phyloP scores from a whole-genome alignment of 2,329 filamentous ascomycete genomes.

The Neonectria faginata region DNA sequence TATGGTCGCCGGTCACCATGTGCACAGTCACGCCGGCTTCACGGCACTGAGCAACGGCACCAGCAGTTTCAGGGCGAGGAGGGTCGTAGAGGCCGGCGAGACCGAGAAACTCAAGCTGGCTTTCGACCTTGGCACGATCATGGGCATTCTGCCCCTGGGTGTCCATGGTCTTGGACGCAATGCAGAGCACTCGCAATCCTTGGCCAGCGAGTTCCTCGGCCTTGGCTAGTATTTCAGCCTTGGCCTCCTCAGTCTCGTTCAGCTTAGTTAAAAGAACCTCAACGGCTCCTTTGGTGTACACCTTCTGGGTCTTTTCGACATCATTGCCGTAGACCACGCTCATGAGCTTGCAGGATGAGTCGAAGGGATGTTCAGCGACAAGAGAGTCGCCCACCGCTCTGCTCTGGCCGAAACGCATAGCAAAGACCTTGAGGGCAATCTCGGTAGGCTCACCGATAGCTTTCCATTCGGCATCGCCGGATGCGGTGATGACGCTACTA shows the following conservation, averaged over 20 bases:
- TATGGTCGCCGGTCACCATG: slow-evolving; percentile 78
- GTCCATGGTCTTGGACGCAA: slow-evolving; percentile 65
- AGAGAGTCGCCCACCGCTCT: slow-evolving; percentile 60
- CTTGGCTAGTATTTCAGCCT: slow-evolving; percentile 59
- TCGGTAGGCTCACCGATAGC: slow-evolving; percentile 77
- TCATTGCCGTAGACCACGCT: slow-evolving; percentile 70
- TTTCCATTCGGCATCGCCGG: slow-evolving; percentile 62
- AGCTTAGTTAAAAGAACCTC: slow-evolving; percentile 68
- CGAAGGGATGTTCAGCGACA: slow-evolving; percentile 77
- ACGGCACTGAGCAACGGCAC: slow-evolving; percentile 69
- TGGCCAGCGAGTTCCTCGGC: slow-evolving; percentile 69
- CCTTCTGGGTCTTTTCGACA: slow-evolving; percentile 51
- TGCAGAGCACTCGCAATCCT: slow-evolving; percentile 76
- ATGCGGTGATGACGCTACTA: slow-evolving; percentile 60
- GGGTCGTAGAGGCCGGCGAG: slow-evolving; percentile 80
- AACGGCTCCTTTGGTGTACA: slow-evolving; percentile 70
- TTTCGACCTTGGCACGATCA: slow-evolving; percentile 67
- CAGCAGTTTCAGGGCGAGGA: slow-evolving; percentile 74
- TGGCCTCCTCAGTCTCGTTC: slow-evolving; percentile 59
- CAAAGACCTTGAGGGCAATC: slow-evolving; percentile 79
- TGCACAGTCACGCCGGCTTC: slow-evolving; percentile 73
- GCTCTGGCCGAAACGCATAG: slow-evolving; percentile 72
- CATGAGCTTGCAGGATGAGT: slow-evolving; percentile 81
- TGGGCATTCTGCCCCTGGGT: slow-evolving; percentile 52
- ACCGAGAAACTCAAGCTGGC: slow-evolving; percentile 72